Evolutionary conservation across 129 eudicot species (phyloP).

Genomic region (Flaveria robusta): DNA sequence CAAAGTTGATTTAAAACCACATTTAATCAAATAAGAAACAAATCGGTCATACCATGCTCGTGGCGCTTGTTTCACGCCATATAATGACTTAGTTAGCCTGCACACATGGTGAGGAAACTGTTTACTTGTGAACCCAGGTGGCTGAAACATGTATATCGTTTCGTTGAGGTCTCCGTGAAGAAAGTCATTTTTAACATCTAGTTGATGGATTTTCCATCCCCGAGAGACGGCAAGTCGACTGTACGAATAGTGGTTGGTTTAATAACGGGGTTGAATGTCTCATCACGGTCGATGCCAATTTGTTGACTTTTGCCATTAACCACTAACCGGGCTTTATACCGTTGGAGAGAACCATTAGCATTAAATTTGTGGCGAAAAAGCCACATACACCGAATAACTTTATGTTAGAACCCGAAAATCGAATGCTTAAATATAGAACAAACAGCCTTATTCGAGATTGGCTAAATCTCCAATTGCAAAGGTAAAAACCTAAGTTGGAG

Average conservation of each 20-base stretch:
- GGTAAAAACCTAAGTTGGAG: too few relatives aligned
- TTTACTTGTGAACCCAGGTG: not conserved
- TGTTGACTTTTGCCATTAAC: not conserved
- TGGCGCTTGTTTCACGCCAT: not conserved
- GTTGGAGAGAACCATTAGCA: too few relatives aligned
- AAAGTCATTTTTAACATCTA: too few relatives aligned
- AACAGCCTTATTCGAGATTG: too few relatives aligned
- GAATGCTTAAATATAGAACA: too few relatives aligned
- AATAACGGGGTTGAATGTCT: not conserved
- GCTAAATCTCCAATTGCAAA: too few relatives aligned
- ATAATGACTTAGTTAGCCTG: not conserved
- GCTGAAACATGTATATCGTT: not conserved
- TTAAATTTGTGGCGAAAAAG: too few relatives aligned
- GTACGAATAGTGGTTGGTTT: not conserved
- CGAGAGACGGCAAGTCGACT: too few relatives aligned
- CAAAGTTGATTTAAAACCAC: not conserved
- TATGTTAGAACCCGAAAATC: too few relatives aligned
- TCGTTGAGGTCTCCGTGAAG: too few relatives aligned
- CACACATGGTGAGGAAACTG: not conserved
- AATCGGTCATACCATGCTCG: not conserved
- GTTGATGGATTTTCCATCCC: too few relatives aligned
- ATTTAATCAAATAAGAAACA: not conserved
- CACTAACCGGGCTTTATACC: too few relatives aligned
- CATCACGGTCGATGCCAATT: not conserved
- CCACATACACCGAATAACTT: not conserved